These are phyloP conservation scores for Fusarium acutatum DNA, from an alignment of 2,329 filamentous ascomycete species.

Conservation along the genomic window DNA sequence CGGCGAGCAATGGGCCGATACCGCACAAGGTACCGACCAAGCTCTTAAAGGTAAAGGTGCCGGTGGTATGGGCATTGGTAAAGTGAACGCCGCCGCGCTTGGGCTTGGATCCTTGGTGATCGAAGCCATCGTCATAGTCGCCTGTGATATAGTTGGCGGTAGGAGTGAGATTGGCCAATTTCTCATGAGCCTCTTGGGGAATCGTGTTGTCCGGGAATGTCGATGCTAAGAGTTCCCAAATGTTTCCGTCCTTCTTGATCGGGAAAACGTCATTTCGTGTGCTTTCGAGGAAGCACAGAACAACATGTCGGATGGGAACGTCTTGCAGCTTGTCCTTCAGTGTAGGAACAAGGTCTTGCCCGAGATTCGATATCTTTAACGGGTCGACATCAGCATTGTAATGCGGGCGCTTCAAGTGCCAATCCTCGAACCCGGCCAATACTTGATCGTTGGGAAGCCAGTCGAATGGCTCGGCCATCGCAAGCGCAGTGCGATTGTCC, in stretches of 20 bases:
- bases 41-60: conserved; percentile 56
- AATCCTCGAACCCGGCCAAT: conserved; percentile 42
- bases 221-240: conserved; percentile 45
- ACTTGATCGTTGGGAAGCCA: conserved; percentile 42
- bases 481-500: conserved; percentile 44
- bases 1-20: conserved; percentile 51
- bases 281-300: conserved; percentile 55
- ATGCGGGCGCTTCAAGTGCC: conserved; percentile 41
- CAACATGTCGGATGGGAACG: conserved; percentile 52
- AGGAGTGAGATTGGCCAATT: conserved; percentile 42
- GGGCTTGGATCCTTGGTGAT: conserved; percentile 22
- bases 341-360: conserved; percentile 42
- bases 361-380: conserved; percentile 50
- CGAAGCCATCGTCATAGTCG: conserved; percentile 48
- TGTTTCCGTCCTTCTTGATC: conserved; percentile 50
- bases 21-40: conserved; percentile 54
- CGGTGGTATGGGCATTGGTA: conserved; percentile 52
- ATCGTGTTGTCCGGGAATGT: conserved; percentile 44
- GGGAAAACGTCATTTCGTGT: conserved; percentile 57
- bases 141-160: conserved; percentile 48
- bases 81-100: conserved; percentile 51
- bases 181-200: conserved; percentile 43
- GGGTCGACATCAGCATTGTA: conserved; percentile 52
- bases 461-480: conserved; percentile 20
- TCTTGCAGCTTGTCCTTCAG: conserved; percentile 39